Base-by-base conservation (phyloP, 768 basidiomycete genomes). In the Coprinopsis cinerea region DNA sequence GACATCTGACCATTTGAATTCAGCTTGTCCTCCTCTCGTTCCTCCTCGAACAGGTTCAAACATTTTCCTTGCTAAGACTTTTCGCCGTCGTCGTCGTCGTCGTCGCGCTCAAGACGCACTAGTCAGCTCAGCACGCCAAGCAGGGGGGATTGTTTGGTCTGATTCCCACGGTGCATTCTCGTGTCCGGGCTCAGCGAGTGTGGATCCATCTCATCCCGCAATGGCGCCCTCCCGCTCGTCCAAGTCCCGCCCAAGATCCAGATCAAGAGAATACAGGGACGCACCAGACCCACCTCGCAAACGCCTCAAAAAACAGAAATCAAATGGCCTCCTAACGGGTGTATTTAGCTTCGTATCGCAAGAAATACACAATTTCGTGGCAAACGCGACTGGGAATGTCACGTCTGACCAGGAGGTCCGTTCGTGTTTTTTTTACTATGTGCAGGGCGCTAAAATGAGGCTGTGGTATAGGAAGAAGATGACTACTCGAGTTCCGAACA, bases 1-100 rank as follows among this genome's bases (percentile, higher is more conserved):
- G 6, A 90, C 89, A 57, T 93, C 91, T 10, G 85, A 62, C 90
- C 90, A 92, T 66, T 91, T 91, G 75, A 92, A 92, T 59, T 92
- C 88, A 42, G 83, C 90, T 58, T 89, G 87, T 2, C 90, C 90
- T n/a, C 90, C 90, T 50, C 90, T 81, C 18, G 89, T 92, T n/a
- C 90, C 90, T 37, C 88, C 90, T 46, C 90, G 79, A 32, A 88
- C 79, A 9, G 89, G 89, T 63, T 91, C 88, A 57, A 88, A 91
- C 88, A 91, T 87, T 27, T 47, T 59, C n/a, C n/a, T n/a, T n/a
- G n/a, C n/a, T n/a, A n/a, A n/a, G n/a, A n/a, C n/a, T n/a, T n/a
- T n/a, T n/a, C n/a, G n/a, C n/a, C n/a, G n/a, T 46, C 17, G 42
- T 44, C 42, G 24, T 25, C 18, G 10, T 40, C 17, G 37, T 40